These are phyloP conservation scores for Ceratobasidium sp. DNA, from an alignment of 1,284 basidiomycete species.

Conservation along the genomic window DNA sequence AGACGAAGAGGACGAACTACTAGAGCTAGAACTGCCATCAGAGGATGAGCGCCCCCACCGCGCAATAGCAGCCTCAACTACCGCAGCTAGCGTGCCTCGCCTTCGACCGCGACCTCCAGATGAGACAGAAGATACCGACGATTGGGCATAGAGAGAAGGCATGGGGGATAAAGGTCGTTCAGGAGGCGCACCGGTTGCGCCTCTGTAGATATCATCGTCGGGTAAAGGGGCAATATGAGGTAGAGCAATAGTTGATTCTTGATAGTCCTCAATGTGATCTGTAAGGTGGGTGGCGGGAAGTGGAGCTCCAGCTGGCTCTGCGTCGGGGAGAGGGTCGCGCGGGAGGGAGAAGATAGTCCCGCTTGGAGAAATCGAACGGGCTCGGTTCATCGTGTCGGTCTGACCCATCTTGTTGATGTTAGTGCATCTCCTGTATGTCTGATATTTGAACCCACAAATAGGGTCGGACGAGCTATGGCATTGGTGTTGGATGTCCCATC, in stretches of 20 bases:
- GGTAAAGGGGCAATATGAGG: slow-evolving; percentile 14
- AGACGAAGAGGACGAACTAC: slow-evolving; percentile 62
- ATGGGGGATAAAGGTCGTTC: slow-evolving; percentile 39
- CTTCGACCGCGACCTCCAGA: slow-evolving; percentile 57
- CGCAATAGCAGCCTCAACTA: slow-evolving; percentile 68
- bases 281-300: slow-evolving; percentile 22
- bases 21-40: slow-evolving; percentile 57
- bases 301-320: slow-evolving; percentile 21
- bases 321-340: neutral
- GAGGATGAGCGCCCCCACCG: slow-evolving; percentile 67
- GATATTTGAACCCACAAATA: slow-evolving; percentile 8
- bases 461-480: slow-evolving; percentile 24
- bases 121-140: slow-evolving; percentile 40
- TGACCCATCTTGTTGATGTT: slow-evolving; percentile 39
- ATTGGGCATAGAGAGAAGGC: slow-evolving; percentile 42
- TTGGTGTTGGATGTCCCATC: slow-evolving; percentile 26
- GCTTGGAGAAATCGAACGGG: slow-evolving; percentile 29
- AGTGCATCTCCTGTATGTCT: neutral
- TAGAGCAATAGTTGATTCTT: slow-evolving; percentile 8
- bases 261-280: slow-evolving; percentile 41
- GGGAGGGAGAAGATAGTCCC: slow-evolving; percentile 36
- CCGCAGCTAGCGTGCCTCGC: slow-evolving; percentile 63
- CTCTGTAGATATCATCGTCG: slow-evolving; percentile 45
- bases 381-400: slow-evolving; percentile 36
- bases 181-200: slow-evolving; percentile 40